phyloP scores from a whole-genome alignment of 2,329 filamentous ascomycete species.

The Trichoderma endophyticum region DNA sequence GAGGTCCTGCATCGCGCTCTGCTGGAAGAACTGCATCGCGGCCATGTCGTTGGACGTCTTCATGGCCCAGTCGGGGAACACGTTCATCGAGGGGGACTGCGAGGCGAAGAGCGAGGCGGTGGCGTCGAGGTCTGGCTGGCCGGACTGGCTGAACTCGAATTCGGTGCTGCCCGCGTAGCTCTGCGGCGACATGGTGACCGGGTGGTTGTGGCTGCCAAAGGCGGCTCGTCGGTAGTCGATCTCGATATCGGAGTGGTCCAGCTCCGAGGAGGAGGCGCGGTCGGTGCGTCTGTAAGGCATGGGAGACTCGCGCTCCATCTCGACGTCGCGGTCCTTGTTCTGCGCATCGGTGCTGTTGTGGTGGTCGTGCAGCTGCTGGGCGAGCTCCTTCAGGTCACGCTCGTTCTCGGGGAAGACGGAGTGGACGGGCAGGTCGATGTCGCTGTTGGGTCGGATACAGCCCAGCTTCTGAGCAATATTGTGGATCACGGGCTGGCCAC shows the following conservation, averaged over 20 bases:
- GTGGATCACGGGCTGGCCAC: slow-evolving; percentile 61
- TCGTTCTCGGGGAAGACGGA: slow-evolving; percentile 61
- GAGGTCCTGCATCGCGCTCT: slow-evolving; percentile 40
- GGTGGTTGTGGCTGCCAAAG: slow-evolving; percentile 38
- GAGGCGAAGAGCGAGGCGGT: slow-evolving; percentile 33
- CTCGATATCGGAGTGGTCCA: slow-evolving; percentile 55
- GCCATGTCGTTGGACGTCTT: slow-evolving; percentile 28
- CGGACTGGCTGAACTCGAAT: slow-evolving; percentile 37
- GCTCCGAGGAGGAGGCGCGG: slow-evolving; percentile 53
- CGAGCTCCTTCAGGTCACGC: slow-evolving; percentile 54
- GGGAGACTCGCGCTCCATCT: slow-evolving; percentile 8
- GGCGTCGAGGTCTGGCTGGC: slow-evolving; percentile 32
- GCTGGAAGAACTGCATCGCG: slow-evolving; percentile 42
- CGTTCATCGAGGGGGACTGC: slow-evolving; percentile 35
- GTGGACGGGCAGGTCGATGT: slow-evolving; percentile 56
- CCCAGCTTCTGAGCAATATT: slow-evolving; percentile 63
- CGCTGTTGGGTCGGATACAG: slow-evolving; percentile 60
- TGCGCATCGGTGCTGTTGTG: slow-evolving; percentile 12
- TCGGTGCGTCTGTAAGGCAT: slow-evolving; percentile 34
- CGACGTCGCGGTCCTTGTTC: slow-evolving; percentile 2
- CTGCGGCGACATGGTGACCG: slow-evolving; percentile 50
- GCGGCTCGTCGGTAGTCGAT: slow-evolving; percentile 51
- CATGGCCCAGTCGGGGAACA: slow-evolving; percentile 33
- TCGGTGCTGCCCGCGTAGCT: slow-evolving; percentile 44
- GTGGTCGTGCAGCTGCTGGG: slow-evolving; percentile 49